phyloP scores from a whole-genome alignment of 2,329 filamentous ascomycete genomes.

The Madurella mycetomatis region DNA sequence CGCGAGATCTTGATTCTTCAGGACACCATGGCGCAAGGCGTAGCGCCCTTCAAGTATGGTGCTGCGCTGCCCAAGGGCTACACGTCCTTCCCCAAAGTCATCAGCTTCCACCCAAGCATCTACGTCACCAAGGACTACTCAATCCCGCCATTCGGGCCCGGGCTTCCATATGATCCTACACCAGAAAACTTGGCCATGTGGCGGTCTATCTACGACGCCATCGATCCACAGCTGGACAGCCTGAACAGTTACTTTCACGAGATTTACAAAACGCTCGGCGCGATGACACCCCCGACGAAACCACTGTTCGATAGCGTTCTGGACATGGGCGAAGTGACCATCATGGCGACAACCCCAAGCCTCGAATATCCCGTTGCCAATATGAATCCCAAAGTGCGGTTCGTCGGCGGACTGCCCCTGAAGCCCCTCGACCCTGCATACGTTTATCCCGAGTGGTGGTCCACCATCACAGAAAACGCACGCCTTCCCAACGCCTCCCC shows the following conservation, averaged over 20 bases:
- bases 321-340: slow-evolving; percentile 29
- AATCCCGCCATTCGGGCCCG: slow-evolving; percentile 36
- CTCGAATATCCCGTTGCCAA: slow-evolving; percentile 38
- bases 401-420: slow-evolving; percentile 39
- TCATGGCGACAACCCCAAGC: slow-evolving; percentile 37
- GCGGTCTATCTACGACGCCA: slow-evolving; percentile 9
- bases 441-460: slow-evolving; percentile 42
- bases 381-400: slow-evolving; percentile 38
- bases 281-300: slow-evolving; percentile 15
- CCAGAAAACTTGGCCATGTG: slow-evolving; percentile 16
- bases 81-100: slow-evolving; percentile 31
- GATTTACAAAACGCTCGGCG: slow-evolving; percentile 28
- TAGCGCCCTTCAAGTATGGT: slow-evolving; percentile 36
- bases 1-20: slow-evolving; percentile 41
- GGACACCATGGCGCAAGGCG: slow-evolving; percentile 38
- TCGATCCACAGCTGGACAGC: background rate
- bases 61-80: slow-evolving; percentile 37
- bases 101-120: slow-evolving; percentile 39
- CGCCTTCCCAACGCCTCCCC: slow-evolving; percentile 2
- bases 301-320: slow-evolving; percentile 6
- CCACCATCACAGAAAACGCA: slow-evolving; percentile 35
- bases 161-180: slow-evolving; percentile 27
- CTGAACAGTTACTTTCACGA: slow-evolving; percentile 10
- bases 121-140: slow-evolving; percentile 36
- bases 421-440: slow-evolving; percentile 29